A percentile compares a stretch with the other conserved stretches of the same genome.
Evolutionary conservation across 1,284 basidiomycete species (phyloP).

Genomic region (Trichosporon faecale): DNA sequence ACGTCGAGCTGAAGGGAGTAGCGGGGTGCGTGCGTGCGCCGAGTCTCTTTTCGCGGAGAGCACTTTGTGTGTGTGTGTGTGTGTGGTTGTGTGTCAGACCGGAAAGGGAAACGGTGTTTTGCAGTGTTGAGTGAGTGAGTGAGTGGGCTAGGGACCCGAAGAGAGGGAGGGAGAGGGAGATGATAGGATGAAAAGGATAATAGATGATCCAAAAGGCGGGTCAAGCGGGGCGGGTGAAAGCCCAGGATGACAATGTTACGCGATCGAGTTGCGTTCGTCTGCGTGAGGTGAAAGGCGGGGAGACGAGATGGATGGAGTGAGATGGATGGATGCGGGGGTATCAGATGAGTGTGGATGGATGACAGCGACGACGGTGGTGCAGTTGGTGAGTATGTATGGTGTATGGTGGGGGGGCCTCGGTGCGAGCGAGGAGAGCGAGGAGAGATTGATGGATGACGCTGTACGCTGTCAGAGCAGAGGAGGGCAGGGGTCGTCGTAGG

Average conservation of each 20-base stretch:
- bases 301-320: background rate
- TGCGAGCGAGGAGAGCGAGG: background rate
- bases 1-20: background rate
- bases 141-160: background rate
- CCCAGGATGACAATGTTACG: background rate
- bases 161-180: background rate
- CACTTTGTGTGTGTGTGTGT: background rate
- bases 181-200: background rate
- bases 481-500: background rate
- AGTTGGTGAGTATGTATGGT: background rate
- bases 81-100: background rate
- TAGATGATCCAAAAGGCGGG: background rate
- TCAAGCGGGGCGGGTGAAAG: background rate
- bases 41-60: background rate
- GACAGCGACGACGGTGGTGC: background rate
- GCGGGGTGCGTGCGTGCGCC: too few relatives aligned
- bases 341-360: background rate
- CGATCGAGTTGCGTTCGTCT: background rate
- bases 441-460: background rate
- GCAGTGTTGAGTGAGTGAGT: too few relatives aligned
- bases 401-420: background rate
- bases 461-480: background rate
- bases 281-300: background rate
- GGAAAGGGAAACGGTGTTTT: background rate
- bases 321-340: background rate